phyloP scores from a whole-genome alignment of 169 alveolate species.

The Pseudocohnilembus persalinus region DNA sequence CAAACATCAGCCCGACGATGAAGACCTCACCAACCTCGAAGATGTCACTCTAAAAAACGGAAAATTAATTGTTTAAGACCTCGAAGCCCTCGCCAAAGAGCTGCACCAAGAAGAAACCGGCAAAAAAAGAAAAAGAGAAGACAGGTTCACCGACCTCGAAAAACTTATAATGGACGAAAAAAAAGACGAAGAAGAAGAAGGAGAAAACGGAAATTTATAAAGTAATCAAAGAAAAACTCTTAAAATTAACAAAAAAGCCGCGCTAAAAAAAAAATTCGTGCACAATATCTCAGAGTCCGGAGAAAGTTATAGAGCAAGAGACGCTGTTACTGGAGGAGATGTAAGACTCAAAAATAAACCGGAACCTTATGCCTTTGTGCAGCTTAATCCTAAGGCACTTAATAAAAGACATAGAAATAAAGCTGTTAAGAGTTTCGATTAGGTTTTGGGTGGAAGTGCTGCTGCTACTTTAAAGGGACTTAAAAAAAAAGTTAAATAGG shows the following conservation, averaged over 20 bases:
- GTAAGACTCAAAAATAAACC: constrained; percentile 41
- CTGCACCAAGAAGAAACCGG: constrained; percentile 26
- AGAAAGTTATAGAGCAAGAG: constrained; percentile 24
- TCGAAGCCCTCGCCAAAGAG: neutral
- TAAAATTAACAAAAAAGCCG: neutral
- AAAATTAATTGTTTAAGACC: constrained; percentile 31
- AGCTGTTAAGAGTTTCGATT: constrained; percentile 45
- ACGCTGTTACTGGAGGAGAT: constrained; percentile 42
- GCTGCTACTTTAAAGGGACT: too few relatives aligned
- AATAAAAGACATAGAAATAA: constrained; percentile 43
- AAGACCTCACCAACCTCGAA: constrained; percentile 18
- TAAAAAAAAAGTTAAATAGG: too few relatives aligned
- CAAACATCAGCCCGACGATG: constrained; percentile 9
- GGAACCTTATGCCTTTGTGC: constrained; percentile 46
- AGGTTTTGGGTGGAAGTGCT: too few relatives aligned
- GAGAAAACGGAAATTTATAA: neutral
- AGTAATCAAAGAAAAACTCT: neutral
- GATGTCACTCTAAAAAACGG: constrained; percentile 39
- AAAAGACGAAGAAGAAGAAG: constrained; percentile 25
- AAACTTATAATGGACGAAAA: constrained; percentile 2
- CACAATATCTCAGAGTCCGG: constrained; percentile 40
- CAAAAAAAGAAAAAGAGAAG: constrained; percentile 42
- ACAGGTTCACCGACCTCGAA: constrained; percentile 5
- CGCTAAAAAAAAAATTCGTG: constrained; percentile 30
- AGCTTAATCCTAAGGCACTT: constrained; percentile 52